Conservation (phyloP, 768 basidiomycete genomes). For the Boletus vinaceobasis region DNA sequence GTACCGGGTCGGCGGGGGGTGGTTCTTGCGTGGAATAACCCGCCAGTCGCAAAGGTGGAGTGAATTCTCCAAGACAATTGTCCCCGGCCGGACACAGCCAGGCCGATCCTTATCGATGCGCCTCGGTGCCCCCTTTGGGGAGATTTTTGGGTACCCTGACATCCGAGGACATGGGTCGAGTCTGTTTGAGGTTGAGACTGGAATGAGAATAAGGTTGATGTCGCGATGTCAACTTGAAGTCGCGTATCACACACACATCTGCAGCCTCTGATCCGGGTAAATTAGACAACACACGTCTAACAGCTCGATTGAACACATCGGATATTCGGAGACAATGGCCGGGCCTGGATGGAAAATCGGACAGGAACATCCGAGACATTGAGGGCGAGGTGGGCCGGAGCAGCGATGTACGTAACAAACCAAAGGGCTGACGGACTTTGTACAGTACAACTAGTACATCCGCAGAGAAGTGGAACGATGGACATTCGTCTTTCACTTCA, state of each 20-base stretch:
- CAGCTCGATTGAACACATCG: slow-evolving; percentile 20
- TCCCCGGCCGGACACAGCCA: slow-evolving; percentile 6
- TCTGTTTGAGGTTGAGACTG: not conserved
- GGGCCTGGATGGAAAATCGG: not conserved
- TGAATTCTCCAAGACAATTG: slow-evolving; percentile 7
- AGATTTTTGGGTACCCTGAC: not conserved
- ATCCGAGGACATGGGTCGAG: slow-evolving; percentile 20
- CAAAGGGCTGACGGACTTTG: not conserved
- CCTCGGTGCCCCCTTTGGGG: slow-evolving; percentile 21
- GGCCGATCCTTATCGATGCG: slow-evolving; percentile 31
- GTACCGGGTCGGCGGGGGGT: not conserved
- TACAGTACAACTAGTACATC: not conserved
- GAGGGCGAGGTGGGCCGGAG: not conserved
- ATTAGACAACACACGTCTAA: not conserved
- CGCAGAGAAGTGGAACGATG: not conserved
- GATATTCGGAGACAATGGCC: slow-evolving; percentile 2
- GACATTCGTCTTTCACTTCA: too few species aligned
- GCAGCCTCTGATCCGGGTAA: not conserved
- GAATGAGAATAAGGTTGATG: slow-evolving; percentile 19
- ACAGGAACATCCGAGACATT: not conserved
- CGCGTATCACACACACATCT: slow-evolving; percentile 10
- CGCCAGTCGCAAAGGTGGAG: slow-evolving; percentile 12
- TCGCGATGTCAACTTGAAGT: slow-evolving; percentile 8
- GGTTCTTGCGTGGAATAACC: slow-evolving; percentile 17
- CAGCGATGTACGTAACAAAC: not conserved